Evolutionary conservation across 176 grass and related monocot genomes (phyloP), one percentile per base, ranked within the genome.

Genomic region (Alopecurus myosuroides): DNA sequence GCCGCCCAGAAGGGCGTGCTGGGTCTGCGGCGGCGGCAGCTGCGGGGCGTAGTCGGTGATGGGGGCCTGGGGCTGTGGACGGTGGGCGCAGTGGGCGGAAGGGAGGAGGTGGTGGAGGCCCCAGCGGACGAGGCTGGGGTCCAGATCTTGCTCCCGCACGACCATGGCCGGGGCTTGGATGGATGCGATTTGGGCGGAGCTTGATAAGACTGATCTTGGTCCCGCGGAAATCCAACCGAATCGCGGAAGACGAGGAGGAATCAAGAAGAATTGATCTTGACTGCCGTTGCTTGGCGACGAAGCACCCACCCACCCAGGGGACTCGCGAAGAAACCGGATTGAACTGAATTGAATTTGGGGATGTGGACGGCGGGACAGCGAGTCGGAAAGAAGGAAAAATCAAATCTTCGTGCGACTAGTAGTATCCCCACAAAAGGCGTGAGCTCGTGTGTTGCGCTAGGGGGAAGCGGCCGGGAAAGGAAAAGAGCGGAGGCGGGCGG

Each of bases 81-180:
- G 20, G 17, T 63, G 7, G 9, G 18, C 45, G 39, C 45, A 68
- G 13, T 17, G 46, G 13, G 33, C 61, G 15, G 15, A 22, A 9
- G 29, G 7, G 68, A 97, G 84, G 50, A 78, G 90, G 72, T 94
- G 90, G 39, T 89, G 87, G 42, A 97, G 92, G 37, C 92, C 95
- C 92, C 94, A 94, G 81, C 94, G 84, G 79, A 74, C 31, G 60
- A 97, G 44, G 13, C 89, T 82, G 37, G 80, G 3, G 41, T 73
- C 70, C 70, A 73, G 94, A 87, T 94, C 92, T 53, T 87, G 80
- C 5, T 91, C 77, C 9, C 39, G 82, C 86, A 92, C 58, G 62
- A 90, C 85, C 76, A 92, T 86, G 53, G 68, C 84, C 23, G 30
- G 31, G 4, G 72, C 46, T 62, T 0, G 26, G 26, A 6, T 30